Base-by-base conservation (phyloP, 176 grass and related monocot species). In the Sorghum bicolor region DNA sequence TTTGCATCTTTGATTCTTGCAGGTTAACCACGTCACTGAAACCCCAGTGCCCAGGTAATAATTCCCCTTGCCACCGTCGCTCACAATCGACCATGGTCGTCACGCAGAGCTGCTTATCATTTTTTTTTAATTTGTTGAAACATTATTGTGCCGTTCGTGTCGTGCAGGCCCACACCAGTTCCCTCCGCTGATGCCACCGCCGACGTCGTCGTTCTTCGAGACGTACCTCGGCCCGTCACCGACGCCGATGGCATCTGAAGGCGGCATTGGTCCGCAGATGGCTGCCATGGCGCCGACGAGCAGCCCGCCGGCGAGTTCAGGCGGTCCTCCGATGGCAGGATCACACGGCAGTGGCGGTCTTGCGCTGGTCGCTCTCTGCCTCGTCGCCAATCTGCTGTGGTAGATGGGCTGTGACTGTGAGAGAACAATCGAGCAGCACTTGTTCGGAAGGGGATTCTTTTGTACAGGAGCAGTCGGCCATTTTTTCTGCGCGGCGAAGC, bases 31-130 rank as follows among this genome's bases (percentile, higher is more conserved):
- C 88, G 25, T 84, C 88, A 0, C 64, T 97, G 11, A 93, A 94
- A 33, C 94, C 94, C 31, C 87, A 52, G 4, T 94, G 94, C 85
- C 94, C 94, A 92, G 94, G 94, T 91, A 1, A 80, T 91, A 1
- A 80, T 36, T 72, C 30, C 19, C 37, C 16, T 84, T 41, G 19
- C 17, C 48, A 26, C 34, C 5, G 6, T 20, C 47, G 52, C n/a
- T 57, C 0, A 8, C 48, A 0, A 4, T 50, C 16, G 19, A 52
- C 47, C 15, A 50, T 17, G 16, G 47, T 50, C n/a, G n/a, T n/a
- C n/a, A n/a, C n/a, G n/a, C n/a, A n/a, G n/a, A n/a, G n/a, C n/a
- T n/a, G 45, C 45, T 48, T 13, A 14, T 38, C 5, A 14, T 38
- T 9, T 48, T 16, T 50, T 50, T 1, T 50, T 52, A 48, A 50